A percentile compares a stretch with the other conserved stretches of the same genome.
Conservation (phyloP, 1,284 basidiomycete genomes). For the Rhodotorula mucilaginosa region DNA sequence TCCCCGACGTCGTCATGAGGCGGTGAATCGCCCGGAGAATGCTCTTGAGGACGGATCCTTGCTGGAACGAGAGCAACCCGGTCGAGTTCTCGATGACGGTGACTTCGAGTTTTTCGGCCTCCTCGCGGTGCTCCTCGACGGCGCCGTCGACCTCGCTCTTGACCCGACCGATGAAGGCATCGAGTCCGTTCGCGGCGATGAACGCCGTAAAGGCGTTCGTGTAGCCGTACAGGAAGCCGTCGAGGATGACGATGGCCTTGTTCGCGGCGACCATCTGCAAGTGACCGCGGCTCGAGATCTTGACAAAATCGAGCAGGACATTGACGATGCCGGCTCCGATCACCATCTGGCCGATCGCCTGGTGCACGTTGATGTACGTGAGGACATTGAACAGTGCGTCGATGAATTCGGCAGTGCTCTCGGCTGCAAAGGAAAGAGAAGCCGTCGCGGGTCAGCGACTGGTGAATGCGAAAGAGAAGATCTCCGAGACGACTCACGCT, state of each 20-base stretch:
- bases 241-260: slow-evolving; percentile 79
- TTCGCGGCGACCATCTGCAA: slow-evolving; percentile 64
- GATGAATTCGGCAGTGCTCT: slow-evolving; percentile 72
- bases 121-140: slow-evolving; percentile 59
- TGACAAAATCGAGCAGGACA: slow-evolving; percentile 80
- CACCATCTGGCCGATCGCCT: slow-evolving; percentile 84
- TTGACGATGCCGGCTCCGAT: slow-evolving; percentile 95
- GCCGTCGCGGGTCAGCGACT: not conserved
- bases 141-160: slow-evolving; percentile 73
- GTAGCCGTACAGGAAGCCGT: slow-evolving; percentile 87
- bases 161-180: slow-evolving; percentile 79
- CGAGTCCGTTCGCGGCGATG: slow-evolving; percentile 78
- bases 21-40: slow-evolving; percentile 90
- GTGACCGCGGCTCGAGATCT: slow-evolving; percentile 66
- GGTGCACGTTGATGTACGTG: slow-evolving; percentile 78
- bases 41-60: slow-evolving; percentile 69
- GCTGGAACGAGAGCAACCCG: slow-evolving; percentile 46
- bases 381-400: slow-evolving; percentile 84
- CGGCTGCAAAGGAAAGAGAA: slow-evolving; percentile 36
- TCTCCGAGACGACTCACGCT: slow-evolving; percentile 26
- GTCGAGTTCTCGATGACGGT: slow-evolving; percentile 46
- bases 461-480: slow-evolving; percentile 42
- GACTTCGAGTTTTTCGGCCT: slow-evolving; percentile 47
- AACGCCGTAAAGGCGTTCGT: slow-evolving; percentile 85
- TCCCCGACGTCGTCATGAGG: slow-evolving; percentile 94